A percentile compares a stretch with the other conserved stretches of the same genome.
phyloP scores from a whole-genome alignment of 495 filamentous ascomycete species.

The Trichocladium uniseriatum region DNA sequence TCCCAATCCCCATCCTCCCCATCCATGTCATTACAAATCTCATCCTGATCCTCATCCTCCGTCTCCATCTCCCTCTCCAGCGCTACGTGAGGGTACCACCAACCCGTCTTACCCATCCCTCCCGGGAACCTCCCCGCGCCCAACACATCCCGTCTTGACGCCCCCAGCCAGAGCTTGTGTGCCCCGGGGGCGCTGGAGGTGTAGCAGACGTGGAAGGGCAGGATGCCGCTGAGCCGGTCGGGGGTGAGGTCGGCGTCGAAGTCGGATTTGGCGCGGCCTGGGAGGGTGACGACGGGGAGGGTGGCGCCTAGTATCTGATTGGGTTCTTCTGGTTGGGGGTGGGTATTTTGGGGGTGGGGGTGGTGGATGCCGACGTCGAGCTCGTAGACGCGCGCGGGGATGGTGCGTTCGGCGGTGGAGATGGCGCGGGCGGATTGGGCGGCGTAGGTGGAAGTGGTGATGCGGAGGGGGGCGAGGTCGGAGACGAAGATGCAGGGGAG shows the following conservation, averaged over 20 bases:
- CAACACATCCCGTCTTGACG: conserved; percentile 37
- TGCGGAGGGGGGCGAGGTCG: conserved; percentile 29
- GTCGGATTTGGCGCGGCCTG: conserved; percentile 5
- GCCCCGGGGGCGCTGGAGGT: conserved; percentile 31
- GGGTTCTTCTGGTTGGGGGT: not conserved
- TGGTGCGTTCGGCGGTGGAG: conserved; percentile 14
- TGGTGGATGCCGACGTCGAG: conserved; percentile 29
- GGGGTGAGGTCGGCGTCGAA: not conserved
- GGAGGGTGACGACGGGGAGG: conserved; percentile 24
- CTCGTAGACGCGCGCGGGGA: conserved; percentile 29
- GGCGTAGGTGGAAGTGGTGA: conserved; percentile 29
- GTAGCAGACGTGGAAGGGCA: conserved; percentile 37
- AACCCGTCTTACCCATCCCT: conserved; percentile 20
- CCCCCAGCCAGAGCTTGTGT: conserved; percentile 32
- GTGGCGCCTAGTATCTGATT: conserved; percentile 18
- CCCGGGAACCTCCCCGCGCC: conserved; percentile 31
- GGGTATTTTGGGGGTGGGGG: not conserved
- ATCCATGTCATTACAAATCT: too few relatives aligned
- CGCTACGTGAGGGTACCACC: too few relatives aligned
- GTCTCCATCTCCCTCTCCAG: too few relatives aligned
- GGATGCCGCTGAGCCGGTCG: conserved; percentile 33
- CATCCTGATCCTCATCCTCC: too few relatives aligned
- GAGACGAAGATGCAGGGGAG: conserved; percentile 27
- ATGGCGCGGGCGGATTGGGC: conserved; percentile 27
- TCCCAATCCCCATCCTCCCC: not conserved